Evolutionary conservation across 768 basidiomycete genomes (phyloP), one percentile per base, ranked within the genome.

Genomic region (Leucogyrophana mollusca): DNA sequence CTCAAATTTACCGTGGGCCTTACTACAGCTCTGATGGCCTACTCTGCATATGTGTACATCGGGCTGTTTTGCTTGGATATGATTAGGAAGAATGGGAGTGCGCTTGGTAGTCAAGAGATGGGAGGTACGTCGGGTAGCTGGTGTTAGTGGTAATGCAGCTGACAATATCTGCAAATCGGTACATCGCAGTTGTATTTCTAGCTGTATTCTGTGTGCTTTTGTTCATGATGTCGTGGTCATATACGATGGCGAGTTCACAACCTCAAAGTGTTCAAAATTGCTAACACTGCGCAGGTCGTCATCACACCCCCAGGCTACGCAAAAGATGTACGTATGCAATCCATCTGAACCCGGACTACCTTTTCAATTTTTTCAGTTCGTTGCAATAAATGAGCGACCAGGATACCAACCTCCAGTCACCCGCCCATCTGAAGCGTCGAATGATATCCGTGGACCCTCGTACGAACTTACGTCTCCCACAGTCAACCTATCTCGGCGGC

Each of bases 171-270:
- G 24, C 42, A 40, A 24, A 34, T 18, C 16, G 3, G 20, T 10
- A 32, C 11, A 20, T 27, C 39, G 40, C 49, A 94, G 91, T 89
- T 49, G 82, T 71, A 3, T 74, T 88, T 47, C 60, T 94, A 41
- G 72, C 77, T 2, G 74, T 83, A 1, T 93, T 84, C 56, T 68
- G 66, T 30, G 47, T 87, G 4, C 57, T 94, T 17, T 79, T 78
- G 37, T 51, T 83, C n/a, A 79, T 91, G 78, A 75, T 82, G 73
- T 35, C 84, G 0, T 93, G 91, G 91, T 77, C 83, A 11, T 95
- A 94, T 66, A 45, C 76, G 17, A 81, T 78, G 76, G 91, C 90
- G 45, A 41, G 77, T 61, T 21, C 14, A 21, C 23, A 34, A 18
- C 22, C n/a, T 34, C 32, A 11, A n/a, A 10, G 17, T 25, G 25